Base-by-base conservation (phyloP, 129 eudicot species). In the Pulicaria dysenterica region DNA sequence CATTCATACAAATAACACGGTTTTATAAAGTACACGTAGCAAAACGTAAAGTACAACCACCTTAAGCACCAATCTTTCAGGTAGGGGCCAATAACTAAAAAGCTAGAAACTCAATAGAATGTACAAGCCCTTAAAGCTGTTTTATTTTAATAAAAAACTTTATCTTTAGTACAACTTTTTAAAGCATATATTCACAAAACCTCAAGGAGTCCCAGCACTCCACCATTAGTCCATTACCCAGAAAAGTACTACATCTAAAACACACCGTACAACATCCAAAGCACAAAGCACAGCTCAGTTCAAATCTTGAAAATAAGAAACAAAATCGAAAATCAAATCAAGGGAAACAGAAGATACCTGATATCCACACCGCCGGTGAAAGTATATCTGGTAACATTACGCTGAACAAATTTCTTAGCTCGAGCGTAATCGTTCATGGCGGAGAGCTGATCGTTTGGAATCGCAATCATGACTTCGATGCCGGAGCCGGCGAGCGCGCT, bases 361-460 rank as follows among this genome's bases (percentile, higher is more conserved):
- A 92, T 89, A 14, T 85, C 82, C n/a, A 92, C 98, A 72, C 98
- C 98, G 12, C 96, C 98, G 9, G 89, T 80, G 75, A 89, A 89
- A 40, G 61, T 80, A 79, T 81, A 89, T 13, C 89, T 76, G 10
- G 95, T 87, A 70, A 92, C 81, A 53, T 92, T 92, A n/a, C 80
- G 70, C 34, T 57, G 80, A 38, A 92, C 98, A 82, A 95, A 92
- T 19, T 83, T 73, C 72, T 89, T 85, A 59, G 98, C 98, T 69
- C 95, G 81, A 8, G 81, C 13, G 14, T 83, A 87, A 79, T 77
- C 85, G 59, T 77, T 83, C 96, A 92, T 89, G 39, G 74, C 88
- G 3, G 59, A 14, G 12, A 92, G 83, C 80, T 87, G 91, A 55
- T 85, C 98, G 68, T 92, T 92, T 1, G 98, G 98, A 48, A 92